Evolutionary conservation across 495 filamentous ascomycete genomes (phyloP).

Genomic region (Penicillium tannophilum): DNA sequence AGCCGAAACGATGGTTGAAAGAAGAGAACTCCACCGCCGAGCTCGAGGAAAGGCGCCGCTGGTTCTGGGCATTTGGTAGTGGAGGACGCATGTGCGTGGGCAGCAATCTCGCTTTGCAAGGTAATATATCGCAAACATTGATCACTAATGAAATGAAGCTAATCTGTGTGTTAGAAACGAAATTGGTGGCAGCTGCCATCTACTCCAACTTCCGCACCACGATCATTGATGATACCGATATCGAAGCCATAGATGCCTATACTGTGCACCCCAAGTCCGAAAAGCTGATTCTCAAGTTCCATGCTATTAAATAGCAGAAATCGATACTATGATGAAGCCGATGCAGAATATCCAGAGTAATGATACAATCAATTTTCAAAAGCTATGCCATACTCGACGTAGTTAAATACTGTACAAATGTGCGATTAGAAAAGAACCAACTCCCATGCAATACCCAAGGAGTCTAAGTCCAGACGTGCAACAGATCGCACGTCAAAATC

Average conservation of each 20-base stretch:
- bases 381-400: constrained; percentile 18
- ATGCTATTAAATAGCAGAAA: constrained; percentile 10
- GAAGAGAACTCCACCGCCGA: constrained; percentile 32
- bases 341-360: constrained; percentile 8
- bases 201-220: constrained; percentile 68
- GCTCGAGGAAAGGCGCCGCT: constrained; percentile 59
- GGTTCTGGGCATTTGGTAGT: constrained; percentile 86
- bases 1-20: constrained; percentile 63
- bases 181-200: constrained; percentile 54
- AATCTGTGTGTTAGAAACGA: constrained; percentile 41
- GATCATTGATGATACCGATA: constrained; percentile 56
- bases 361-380: constrained; percentile 26
- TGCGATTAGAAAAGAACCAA: constrained; percentile 18
- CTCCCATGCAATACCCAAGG: constrained; percentile 13
- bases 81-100: constrained; percentile 86
- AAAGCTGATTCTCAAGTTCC: constrained; percentile 48
- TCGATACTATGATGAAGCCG: neutral
- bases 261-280: constrained; percentile 57
- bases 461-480: neutral
- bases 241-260: constrained; percentile 69
- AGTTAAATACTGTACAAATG: constrained; percentile 35
- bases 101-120: constrained; percentile 77
- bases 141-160: constrained; percentile 1
- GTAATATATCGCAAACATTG: constrained; percentile 35
- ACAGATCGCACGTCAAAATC: neutral